A percentile compares a stretch with the other conserved stretches of the same genome.
phyloP scores from a whole-genome alignment of 2,329 filamentous ascomycete genomes.

The Biscogniauxia marginata region DNA sequence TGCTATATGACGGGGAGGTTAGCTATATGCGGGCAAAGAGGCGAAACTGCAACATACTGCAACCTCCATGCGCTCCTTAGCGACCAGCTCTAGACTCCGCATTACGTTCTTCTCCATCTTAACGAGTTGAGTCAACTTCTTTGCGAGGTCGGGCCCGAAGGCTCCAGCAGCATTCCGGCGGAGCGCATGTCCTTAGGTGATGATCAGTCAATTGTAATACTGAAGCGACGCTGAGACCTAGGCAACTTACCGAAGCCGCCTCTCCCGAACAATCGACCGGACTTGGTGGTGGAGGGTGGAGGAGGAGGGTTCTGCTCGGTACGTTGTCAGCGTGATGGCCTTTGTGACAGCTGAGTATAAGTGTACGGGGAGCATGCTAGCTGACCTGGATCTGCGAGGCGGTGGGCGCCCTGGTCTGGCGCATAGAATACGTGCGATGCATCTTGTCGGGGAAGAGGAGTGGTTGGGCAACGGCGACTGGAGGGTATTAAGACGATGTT shows the following conservation, averaged over 20 bases:
- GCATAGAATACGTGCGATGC: conserved; percentile 99
- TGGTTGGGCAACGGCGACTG: neutral
- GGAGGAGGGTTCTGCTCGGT: conserved; percentile 78
- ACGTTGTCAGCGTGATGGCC: conserved; percentile 5
- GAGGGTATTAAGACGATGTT: neutral
- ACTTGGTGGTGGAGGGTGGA: conserved; percentile 87
- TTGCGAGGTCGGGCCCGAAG: conserved; percentile 83
- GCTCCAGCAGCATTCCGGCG: conserved; percentile 73
- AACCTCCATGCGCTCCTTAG: conserved; percentile 96
- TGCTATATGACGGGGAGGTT: conserved; percentile 55
- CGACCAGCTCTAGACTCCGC: conserved; percentile 94
- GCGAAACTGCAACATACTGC: conserved; percentile 64
- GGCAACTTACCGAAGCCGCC: conserved; percentile 72
- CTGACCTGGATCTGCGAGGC: conserved; percentile 70
- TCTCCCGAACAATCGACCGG: conserved; percentile 83
- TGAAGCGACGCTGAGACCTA: neutral
- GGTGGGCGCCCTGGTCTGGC: conserved; percentile 92
- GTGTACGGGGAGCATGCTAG: conserved; percentile 4
- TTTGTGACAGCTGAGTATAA: conserved; percentile 1
- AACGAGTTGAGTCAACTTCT: conserved; percentile 95
- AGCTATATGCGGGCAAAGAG: conserved; percentile 2
- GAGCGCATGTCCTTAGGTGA: conserved; percentile 58
- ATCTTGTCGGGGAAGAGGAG: conserved; percentile 50
- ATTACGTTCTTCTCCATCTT: conserved; percentile 99
- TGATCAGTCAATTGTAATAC: conserved; percentile 21